Conservation (phyloP, 495 filamentous ascomycete species). For the Elasticomyces elasticus region DNA sequence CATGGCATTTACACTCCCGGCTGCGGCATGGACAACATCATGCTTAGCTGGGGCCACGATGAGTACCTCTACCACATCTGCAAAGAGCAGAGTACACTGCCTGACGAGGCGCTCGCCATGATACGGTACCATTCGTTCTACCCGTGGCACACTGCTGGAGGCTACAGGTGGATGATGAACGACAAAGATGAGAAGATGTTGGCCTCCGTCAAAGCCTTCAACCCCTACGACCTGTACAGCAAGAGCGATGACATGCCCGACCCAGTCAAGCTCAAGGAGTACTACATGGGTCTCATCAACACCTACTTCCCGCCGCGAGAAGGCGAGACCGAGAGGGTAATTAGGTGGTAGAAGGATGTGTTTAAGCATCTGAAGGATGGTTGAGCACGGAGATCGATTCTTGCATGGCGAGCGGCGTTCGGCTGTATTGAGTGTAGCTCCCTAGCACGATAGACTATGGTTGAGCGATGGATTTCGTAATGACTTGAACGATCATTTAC, state of each 20-base stretch:
- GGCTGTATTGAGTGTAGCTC: too few species aligned
- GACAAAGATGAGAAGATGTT: slow-evolving; percentile 70
- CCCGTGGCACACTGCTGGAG: slow-evolving; percentile 73
- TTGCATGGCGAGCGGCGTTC: too few species aligned
- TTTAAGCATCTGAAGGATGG: too few species aligned
- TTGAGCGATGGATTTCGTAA: too few species aligned
- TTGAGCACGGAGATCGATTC: too few species aligned
- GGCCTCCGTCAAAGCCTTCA: slow-evolving; percentile 73
- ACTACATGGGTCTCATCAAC: slow-evolving; percentile 75
- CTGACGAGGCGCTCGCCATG: slow-evolving; percentile 76
- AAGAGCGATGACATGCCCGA: slow-evolving; percentile 76
- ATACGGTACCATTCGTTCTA: slow-evolving; percentile 87
- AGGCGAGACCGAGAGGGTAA: slow-evolving; percentile 45
- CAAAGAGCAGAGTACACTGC: slow-evolving; percentile 66
- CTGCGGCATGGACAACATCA: slow-evolving; percentile 72
- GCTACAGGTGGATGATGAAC: slow-evolving; percentile 71
- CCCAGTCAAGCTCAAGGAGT: slow-evolving; percentile 67
- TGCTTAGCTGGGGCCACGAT: slow-evolving; percentile 88
- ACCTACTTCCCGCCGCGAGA: slow-evolving; percentile 56
- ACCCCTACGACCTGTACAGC: slow-evolving; percentile 84
- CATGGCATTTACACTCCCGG: slow-evolving; percentile 68
- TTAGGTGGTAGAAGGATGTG: slow-evolving; percentile 71
- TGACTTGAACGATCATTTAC: too few species aligned
- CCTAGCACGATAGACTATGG: too few species aligned
- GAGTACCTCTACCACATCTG: slow-evolving; percentile 82